Base-by-base conservation (phyloP, 208 protist genomes). In the Acanthamoeba lenticulata region DNA sequence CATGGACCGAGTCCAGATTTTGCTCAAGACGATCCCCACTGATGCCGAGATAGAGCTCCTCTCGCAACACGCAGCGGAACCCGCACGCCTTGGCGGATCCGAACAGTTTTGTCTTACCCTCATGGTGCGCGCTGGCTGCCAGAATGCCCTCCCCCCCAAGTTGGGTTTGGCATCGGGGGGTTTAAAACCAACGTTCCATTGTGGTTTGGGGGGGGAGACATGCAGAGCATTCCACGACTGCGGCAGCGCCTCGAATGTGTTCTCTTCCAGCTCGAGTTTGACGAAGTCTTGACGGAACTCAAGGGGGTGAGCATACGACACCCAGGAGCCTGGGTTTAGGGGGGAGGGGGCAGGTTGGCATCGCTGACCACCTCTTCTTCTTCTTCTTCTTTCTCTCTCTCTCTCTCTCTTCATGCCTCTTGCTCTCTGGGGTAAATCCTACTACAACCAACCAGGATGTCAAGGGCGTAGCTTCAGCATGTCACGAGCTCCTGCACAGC, bases 11-110 rank as follows among this genome's bases (percentile, higher is more conserved):
- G 29, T 90, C 17, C 44, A 90, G 7, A 90, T 90, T 36, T 17
- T 90, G 45, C 83, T 90, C 49, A 90, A 90, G 38, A 90, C 83
- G 47, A 90, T 90, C 49, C 83, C 83, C 36, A 29, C 45, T 17
- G 83, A 90, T 13, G 32, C 45, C 36, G 83, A 90, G 49, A 45
- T 90, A 36, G 72, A 83, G 21, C 19, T 49, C 27, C 17, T 83
- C 6, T 32, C 27, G 21, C 72, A 45, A 38, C 21, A 83, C 24
- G 34, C 72, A 0, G 27, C 3, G 2, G 72, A 83, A 34, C 42
- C 42, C 40, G 4, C 38, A 11, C 72, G 72, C 27, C 40, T 83
- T 4, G 72, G 72, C 17, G 6, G 3, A 6, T 9, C 72, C 21
- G 72, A 83, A 52, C 34, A 44, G 40, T 83, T 52, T 49, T 83